Base-by-base conservation (phyloP, 2,329 filamentous ascomycete genomes). In the Parastagonospora nodorum region DNA sequence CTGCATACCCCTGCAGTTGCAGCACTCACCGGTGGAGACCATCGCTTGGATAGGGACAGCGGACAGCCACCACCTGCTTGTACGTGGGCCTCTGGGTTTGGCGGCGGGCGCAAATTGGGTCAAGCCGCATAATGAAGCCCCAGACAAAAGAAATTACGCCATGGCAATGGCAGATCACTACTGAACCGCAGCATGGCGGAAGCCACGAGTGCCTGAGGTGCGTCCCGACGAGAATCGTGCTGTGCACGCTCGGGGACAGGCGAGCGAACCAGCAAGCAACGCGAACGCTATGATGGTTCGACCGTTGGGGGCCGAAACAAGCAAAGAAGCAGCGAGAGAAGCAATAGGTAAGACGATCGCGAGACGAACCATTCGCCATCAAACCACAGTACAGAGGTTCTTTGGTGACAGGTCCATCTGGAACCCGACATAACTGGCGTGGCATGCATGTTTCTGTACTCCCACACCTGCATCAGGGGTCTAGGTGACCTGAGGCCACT, bases 11-110 rank as follows among this genome's bases (percentile, higher is more conserved):
- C 57, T 64, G 60, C 44, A 51, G 33, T 19, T 7, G 45, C 24
- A 50, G 42, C 53, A 47, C 65, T 71, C 54, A 73, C 69, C 68
- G 69, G 69, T 71, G 60, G 56, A 43, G 40, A 48, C 35, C 35
- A 42, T 50, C 48, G 55, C 53, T 50, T 52, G 44, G 39, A 32
- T 42, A 49, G 38, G 50, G 42, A 53, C 58, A 63, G 59, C 54
- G 61, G 60, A 51, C 55, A 67, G 64, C 68, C 67, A 69, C 64
- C 61, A 65, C 56, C 58, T 51, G 48, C 27, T 45, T 48, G 31
- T 54, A 62, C 57, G 56, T 67, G 58, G 61, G 64, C 59, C 58
- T 61, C 47, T 55, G 57, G 57, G 53, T 58, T 55, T 60, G 53
- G 60, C 51, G 29, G 55, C 51, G 50, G 45, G 48, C 48, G 57